Base-by-base conservation (phyloP, 2,329 filamentous ascomycete species). In the Phyllosticta capitalensis region DNA sequence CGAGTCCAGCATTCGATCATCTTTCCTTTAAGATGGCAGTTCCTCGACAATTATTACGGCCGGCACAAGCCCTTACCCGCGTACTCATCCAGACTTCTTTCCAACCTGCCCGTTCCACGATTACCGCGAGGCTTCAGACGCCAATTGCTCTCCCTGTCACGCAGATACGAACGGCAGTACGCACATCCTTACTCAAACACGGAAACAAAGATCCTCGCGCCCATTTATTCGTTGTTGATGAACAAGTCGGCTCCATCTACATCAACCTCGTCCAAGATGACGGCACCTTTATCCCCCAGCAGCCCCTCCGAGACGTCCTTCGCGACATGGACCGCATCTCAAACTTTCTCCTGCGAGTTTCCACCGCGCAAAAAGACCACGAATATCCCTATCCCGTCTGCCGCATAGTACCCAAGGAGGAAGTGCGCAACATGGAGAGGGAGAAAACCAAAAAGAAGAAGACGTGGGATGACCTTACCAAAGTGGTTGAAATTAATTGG, bases 401-500 rank as follows among this genome's bases (percentile, higher is more conserved):
- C 79, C 86, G 84, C 65, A 77, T 95, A 52, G 70, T 89, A 28
- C 79, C 84, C 70, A 85, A 85, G 65, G 72, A 73, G 21, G 74
- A 79, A 58, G 72, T 77, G 59, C 71, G 70, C 57, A 72, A 74
- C 61, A 72, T 77, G 64, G 78, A 78, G 62, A 75, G 76, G 63
- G 76, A 69, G 64, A 74, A 76, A 61, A 65, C 68, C 20, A 67
- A 75, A 38, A 79, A 65, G 1, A 58, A 63, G 38, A 57, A 64
- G 5, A 66, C 62, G 3, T 63, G 63, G 12, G 49, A 77, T 64
- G 58, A 60, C 6, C 19, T 60, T 28, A 69, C 73, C 17, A 96
- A 96, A 76, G 86, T 87, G 69, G 72, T 96, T n/a, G 92, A 96
- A 75, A 66, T 97, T 66, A 92, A 90, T 72, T 97, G 92, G 92